phyloP scores from a whole-genome alignment of 1,284 basidiomycete species.

The Xanthoconium separans region DNA sequence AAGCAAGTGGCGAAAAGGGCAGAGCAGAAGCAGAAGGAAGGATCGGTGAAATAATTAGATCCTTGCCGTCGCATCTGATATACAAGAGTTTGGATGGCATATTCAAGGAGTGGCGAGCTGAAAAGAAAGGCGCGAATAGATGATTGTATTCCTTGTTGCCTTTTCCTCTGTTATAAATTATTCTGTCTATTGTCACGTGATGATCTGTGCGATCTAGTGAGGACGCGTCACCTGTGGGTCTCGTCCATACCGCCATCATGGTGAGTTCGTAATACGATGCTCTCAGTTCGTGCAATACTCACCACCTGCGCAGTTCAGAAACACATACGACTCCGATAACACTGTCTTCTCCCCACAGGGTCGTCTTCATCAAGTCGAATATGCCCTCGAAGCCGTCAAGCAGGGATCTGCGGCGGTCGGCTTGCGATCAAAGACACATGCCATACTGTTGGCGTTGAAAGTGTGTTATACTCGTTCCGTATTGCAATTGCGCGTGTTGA shows the following conservation, averaged over 20 bases:
- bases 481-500: conserved; percentile 1
- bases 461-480: conserved; percentile 38
- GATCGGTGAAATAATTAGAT: conserved; percentile 86
- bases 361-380: conserved; percentile 94
- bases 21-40: conserved; percentile 73
- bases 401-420: conserved; percentile 99
- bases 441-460: conserved; percentile 91
- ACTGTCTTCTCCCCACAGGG: conserved; percentile 95
- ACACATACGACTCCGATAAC: conserved; percentile 96
- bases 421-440: conserved; percentile 92
- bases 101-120: conserved; percentile 86
- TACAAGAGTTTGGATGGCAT: conserved; percentile 90
- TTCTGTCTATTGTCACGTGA: conserved; percentile 24
- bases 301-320: conserved; percentile 68
- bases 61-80: conserved; percentile 79
- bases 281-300: conserved; percentile 4
- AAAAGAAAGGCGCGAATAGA: conserved; percentile 59
- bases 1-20: conserved; percentile 65
- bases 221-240: conserved; percentile 31
- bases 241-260: conserved; percentile 25
- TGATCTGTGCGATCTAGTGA: conserved; percentile 5
- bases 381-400: conserved; percentile 99
- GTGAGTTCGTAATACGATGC: conserved; percentile 16
- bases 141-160: background rate
- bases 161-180: conserved; percentile 12